These are phyloP conservation scores for Podila horticola DNA, from an alignment of 192 early-diverging fungal genomes.

Conservation along the genomic window DNA sequence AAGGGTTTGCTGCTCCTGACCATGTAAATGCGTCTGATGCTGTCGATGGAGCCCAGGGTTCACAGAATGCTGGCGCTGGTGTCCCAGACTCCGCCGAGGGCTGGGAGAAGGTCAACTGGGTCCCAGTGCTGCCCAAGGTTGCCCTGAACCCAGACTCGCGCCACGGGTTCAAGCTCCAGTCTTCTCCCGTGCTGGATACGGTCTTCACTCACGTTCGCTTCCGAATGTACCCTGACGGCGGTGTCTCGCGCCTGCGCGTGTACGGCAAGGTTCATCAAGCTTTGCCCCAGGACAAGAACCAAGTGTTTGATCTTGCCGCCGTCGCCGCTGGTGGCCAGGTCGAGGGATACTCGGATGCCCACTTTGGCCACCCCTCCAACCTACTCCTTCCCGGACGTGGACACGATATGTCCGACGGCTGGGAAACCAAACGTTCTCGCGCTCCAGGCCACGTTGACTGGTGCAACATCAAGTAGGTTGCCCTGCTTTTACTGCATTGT, in stretches of 20 bases:
- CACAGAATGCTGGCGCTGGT: not conserved
- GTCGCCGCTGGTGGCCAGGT: conserved; percentile 72
- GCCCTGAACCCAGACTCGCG: conserved; percentile 75
- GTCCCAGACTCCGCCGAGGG: conserved; percentile 9
- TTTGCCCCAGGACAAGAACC: conserved; percentile 52
- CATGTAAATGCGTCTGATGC: conserved; percentile 1
- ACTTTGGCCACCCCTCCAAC: conserved; percentile 84
- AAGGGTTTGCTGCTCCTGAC: conserved; percentile 58
- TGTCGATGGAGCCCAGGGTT: conserved; percentile 6
- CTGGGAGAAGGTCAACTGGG: conserved; percentile 26
- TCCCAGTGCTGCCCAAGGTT: conserved; percentile 73
- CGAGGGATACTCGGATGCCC: conserved; percentile 78
- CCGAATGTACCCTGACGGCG: conserved; percentile 84
- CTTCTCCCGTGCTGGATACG: conserved; percentile 31
- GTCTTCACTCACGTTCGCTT: conserved; percentile 76
- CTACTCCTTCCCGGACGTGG: conserved; percentile 83
- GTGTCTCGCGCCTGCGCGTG: conserved; percentile 77
- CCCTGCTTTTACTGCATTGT: not conserved
- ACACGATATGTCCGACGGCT: conserved; percentile 87
- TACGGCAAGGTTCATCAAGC: conserved; percentile 75
- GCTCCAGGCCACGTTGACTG: conserved; percentile 78
- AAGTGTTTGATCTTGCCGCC: conserved; percentile 74
- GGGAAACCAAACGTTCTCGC: conserved; percentile 91
- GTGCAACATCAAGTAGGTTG: conserved; percentile 46
- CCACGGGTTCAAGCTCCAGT: conserved; percentile 68